Base-by-base conservation (phyloP, 2,329 filamentous ascomycete species). In the Drechslerella dactyloides region DNA sequence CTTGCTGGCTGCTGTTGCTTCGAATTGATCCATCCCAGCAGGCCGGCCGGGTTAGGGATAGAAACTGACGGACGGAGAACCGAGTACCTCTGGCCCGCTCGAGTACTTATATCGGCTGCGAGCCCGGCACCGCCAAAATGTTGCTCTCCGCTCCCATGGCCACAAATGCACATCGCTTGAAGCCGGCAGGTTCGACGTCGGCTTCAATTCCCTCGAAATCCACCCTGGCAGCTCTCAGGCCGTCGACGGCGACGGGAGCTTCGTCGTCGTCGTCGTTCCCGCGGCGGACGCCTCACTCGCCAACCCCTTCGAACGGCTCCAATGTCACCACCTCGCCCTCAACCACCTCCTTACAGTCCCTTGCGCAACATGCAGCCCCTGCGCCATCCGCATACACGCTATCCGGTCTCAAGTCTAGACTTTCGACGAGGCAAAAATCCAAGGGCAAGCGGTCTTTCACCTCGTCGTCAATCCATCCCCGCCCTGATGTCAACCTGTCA, bases 151-250 rank as follows among this genome's bases (percentile, higher is more conserved):
- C 66, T 63, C 66, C 66, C 30, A 70, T 70, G 66, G 66, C 66
- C 50, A 70, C 66, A 51, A 70, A 70, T 70, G 66, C 59, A 55
- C 66, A 70, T 70, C 66, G 66, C 54, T 55, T 70, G 66, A 70
- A 70, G 59, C 66, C 66, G 59, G 66, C 66, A 70, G 66, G 66
- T 70, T 64, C 66, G 66, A 70, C 66, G 59, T 70, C 66, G 66
- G 66, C 66, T 13, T 70, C 66, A 59, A 54, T 59, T 33, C 66
- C 66, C 46, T 59, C 66, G 2, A 70, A 70, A 70, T 60, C 62
- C 51, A 51, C 61, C 52, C 69, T 73, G 60, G 69, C 69, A 6
- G 42, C 59, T 23, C 24, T 66, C 40, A 40, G 69, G 53, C 69
- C 69, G 61, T 73, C 69, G 44, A 73, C 69, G 50, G 69, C 69